Base-by-base conservation (phyloP, 23 red algal species). In the Gracilariopsis chorda region DNA sequence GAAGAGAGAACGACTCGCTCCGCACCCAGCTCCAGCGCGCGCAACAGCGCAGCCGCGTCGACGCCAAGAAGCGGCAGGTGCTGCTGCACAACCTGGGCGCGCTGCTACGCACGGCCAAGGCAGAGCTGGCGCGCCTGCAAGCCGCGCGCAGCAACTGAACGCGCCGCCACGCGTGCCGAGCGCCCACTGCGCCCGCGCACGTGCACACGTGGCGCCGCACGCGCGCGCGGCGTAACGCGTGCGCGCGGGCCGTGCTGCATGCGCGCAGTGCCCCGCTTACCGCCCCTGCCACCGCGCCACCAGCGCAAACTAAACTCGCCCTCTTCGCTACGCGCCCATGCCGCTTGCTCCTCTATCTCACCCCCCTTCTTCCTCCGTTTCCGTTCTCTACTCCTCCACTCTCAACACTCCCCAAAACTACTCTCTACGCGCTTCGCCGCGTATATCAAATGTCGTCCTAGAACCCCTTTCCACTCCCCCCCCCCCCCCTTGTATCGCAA, bases 11-110 rank as follows among this genome's bases (percentile, higher is more conserved):
- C 70, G 83, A 3, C 3, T 9, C n/a, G 32, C 68, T 88, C 17
- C 40, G 63, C 28, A 42, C 61, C 30, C 43, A 76, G 49, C 53
- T 88, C 46, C n/a, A 19, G 37, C 20, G 35, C 27, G 17, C 53
- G 32, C 10, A 51, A 29, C n/a, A 23, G 48, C 49, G 74, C 46
- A 4, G 10, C 67, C 84, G 84, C 28, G 84, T 88, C 12, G 33
- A 17, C 34, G 84, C 67, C 67, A 77, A 75, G 51, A 64, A 88
- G 33, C 84, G 84, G 34, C 45, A 17, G 42, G 84, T 88, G 19
- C 21, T 88, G 33, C 58, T 88, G 48, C 67, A 77, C 37, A 88
- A 88, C 47, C n/a, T 88, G 46, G 65, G 84, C 48, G 68, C 84
- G 84, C 68, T 88, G 65, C 51, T 88, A 19, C 30, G 44, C 29